phyloP scores from a whole-genome alignment of 2,329 filamentous ascomycete species.

The Chrysosphaeria jannelii region DNA sequence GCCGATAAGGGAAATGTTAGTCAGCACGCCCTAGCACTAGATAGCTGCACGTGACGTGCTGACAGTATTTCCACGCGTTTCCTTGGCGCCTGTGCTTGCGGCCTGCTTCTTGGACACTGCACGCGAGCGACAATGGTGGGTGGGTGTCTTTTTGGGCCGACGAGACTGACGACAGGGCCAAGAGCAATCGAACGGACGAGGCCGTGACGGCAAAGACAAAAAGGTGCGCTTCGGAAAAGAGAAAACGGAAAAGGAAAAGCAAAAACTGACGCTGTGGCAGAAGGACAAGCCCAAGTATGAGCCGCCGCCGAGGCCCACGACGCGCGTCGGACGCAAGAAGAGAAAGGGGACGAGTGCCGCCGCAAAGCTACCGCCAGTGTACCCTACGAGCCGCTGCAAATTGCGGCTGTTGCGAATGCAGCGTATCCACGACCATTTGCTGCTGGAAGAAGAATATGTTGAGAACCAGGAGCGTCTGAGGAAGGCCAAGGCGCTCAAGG shows the following conservation, averaged over 20 bases:
- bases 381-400: conserved; percentile 91
- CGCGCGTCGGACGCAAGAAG: conserved; percentile 94
- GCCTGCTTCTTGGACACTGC: no score
- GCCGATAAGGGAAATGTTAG: no score
- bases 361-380: conserved; percentile 80
- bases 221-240: conserved; percentile 26
- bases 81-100: no score
- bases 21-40: no score
- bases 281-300: conserved; percentile 99
- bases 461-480: conserved; percentile 93
- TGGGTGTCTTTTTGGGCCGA: no score
- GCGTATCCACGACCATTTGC: conserved; percentile 84
- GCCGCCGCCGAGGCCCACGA: conserved; percentile 85
- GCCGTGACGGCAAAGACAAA: conserved; percentile 71
- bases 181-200: conserved; percentile 60
- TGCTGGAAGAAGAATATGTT: conserved; percentile 94
- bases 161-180: no score
- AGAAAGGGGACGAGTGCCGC: conserved; percentile 87
- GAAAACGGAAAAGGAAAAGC: neutral
- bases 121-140: no score
- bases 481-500: conserved; percentile 63
- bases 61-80: no score
- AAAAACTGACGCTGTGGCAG: conserved; percentile 15
- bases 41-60: no score
- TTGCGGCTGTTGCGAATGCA: conserved; percentile 93